phyloP scores from a whole-genome alignment of 345 rosid genomes.

The Pugionium dolabratum region DNA sequence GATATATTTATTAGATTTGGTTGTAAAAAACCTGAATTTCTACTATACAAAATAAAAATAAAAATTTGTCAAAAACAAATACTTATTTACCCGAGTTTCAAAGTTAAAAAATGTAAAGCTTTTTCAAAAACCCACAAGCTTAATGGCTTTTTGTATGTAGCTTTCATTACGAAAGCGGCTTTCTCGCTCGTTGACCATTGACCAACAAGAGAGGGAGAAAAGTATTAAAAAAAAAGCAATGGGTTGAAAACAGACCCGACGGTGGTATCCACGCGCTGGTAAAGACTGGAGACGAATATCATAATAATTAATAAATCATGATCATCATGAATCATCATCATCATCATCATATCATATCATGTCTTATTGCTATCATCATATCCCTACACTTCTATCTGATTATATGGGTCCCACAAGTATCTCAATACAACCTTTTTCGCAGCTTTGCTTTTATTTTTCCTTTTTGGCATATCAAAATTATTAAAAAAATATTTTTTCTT shows the following conservation, averaged over 20 bases:
- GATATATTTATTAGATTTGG: not conserved
- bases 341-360: constrained; percentile 31
- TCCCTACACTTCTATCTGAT: constrained; percentile 23
- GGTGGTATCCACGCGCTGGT: constrained; percentile 37
- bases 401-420: constrained; percentile 21
- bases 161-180: constrained; percentile 43
- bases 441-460: constrained; percentile 19
- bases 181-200: constrained; percentile 45
- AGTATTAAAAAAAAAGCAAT: constrained; percentile 32
- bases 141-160: constrained; percentile 13
- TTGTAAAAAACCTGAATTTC: not conserved
- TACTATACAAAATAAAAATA: not conserved
- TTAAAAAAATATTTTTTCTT: no score
- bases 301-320: constrained; percentile 34
- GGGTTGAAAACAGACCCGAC: constrained; percentile 19
- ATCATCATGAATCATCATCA: constrained; percentile 21
- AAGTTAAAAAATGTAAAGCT: constrained; percentile 5
- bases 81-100: not conserved
- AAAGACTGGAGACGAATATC: not conserved
- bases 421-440: constrained; percentile 21
- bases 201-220: not conserved
- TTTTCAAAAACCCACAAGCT: constrained; percentile 37
- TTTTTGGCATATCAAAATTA: no score
- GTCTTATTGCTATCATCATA: constrained; percentile 39
- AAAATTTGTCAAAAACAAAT: not conserved